Conservation (phyloP, 495 filamentous ascomycete genomes). For the Pyronema domesticum region DNA sequence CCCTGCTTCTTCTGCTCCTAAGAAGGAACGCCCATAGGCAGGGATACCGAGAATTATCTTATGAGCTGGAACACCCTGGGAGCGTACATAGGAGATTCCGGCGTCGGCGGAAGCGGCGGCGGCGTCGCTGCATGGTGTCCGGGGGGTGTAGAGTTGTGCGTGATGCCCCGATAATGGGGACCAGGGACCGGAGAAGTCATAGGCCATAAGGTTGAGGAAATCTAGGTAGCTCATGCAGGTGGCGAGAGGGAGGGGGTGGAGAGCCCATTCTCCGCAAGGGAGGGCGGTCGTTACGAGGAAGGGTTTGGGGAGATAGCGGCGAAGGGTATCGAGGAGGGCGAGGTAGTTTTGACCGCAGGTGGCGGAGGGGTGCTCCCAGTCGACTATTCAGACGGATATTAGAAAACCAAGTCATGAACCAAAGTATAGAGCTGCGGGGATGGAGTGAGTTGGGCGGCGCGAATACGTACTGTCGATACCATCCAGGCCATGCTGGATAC, state of each 20-base stretch:
- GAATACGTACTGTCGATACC: conserved; percentile 59
- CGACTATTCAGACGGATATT: conserved; percentile 37
- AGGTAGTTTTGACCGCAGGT: conserved; percentile 59
- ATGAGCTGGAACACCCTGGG: conserved; percentile 45
- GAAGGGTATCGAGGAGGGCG: conserved; percentile 47
- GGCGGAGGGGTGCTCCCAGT: conserved; percentile 70
- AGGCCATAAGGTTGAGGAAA: conserved; percentile 67
- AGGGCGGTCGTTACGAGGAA: conserved; percentile 68
- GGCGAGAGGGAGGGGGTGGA: conserved; percentile 58
- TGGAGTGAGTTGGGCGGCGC: conserved; percentile 2
- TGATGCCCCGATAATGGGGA: conserved; percentile 53
- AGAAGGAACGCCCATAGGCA: conserved; percentile 64
- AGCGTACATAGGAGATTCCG: conserved; percentile 45
- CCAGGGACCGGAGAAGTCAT: conserved; percentile 80
- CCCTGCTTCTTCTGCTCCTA: conserved; percentile 44
- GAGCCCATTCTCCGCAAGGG: conserved; percentile 54
- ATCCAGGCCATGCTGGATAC: conserved; percentile 60
- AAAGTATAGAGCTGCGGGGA: not conserved
- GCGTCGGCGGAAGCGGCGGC: conserved; percentile 46
- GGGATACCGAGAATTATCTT: conserved; percentile 73
- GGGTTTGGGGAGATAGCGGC: conserved; percentile 53
- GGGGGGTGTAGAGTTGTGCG: conserved; percentile 53
- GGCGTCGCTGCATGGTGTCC: conserved; percentile 28
- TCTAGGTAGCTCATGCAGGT: conserved; percentile 50
- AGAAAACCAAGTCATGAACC: not conserved